These are phyloP conservation scores for Citropsis articulata DNA, from an alignment of 345 rosid genomes.

Conservation along the genomic window DNA sequence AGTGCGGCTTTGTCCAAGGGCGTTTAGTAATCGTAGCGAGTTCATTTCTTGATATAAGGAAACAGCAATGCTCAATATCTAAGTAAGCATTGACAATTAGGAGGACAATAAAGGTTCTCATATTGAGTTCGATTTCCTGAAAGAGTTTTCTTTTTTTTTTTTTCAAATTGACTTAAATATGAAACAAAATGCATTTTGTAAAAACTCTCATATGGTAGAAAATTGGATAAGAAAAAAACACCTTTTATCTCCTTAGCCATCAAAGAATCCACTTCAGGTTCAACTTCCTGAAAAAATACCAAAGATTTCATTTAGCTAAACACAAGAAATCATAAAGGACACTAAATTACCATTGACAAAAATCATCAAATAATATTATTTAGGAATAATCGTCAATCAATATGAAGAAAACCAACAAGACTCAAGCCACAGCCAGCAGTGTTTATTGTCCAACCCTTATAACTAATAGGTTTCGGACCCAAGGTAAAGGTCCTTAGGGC, in stretches of 20 bases:
- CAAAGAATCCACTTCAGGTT: constrained; percentile 32
- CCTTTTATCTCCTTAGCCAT: constrained; percentile 47
- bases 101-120: not conserved
- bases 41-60: not conserved
- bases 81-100: not conserved
- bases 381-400: not conserved
- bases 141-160: not conserved
- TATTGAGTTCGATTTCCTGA: not conserved
- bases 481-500: not conserved
- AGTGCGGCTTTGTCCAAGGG: too few species aligned
- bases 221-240: constrained; percentile 16
- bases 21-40: too few species aligned
- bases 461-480: not conserved
- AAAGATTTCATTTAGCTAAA: constrained; percentile 15
- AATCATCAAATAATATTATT: constrained; percentile 1
- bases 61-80: not conserved
- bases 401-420: not conserved
- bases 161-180: not conserved
- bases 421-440: not conserved
- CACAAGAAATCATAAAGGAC: not conserved
- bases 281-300: constrained; percentile 46
- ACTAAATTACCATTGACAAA: not conserved
- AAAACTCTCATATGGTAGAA: not conserved
- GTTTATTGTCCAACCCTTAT: not conserved
- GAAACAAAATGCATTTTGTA: not conserved